These are phyloP conservation scores for Phytophthora melonis DNA, from an alignment of 352 stramenopile genomes.

Conservation along the genomic window DNA sequence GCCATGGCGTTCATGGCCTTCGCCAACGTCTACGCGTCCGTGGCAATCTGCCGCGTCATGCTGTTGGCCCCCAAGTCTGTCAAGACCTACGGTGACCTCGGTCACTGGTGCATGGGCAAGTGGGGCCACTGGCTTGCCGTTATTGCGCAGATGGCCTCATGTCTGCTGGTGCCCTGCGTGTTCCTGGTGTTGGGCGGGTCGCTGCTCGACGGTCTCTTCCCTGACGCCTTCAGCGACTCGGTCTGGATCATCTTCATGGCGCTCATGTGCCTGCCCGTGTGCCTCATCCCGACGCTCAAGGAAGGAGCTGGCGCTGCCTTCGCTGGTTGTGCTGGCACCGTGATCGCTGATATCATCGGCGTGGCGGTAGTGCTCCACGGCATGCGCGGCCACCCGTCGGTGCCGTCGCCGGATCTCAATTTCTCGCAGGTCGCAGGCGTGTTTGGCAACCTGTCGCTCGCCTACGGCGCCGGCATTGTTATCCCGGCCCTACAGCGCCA, in stretches of 20 bases:
- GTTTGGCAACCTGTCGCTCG: constrained; percentile 33
- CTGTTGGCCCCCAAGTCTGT: constrained; percentile 57
- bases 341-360: constrained; percentile 31
- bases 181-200: constrained; percentile 29
- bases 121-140: constrained; percentile 57
- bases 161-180: constrained; percentile 55
- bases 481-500: constrained; percentile 30
- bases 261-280: constrained; percentile 52
- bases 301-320: constrained; percentile 57
- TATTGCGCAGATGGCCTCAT: constrained; percentile 56
- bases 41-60: constrained; percentile 60
- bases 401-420: constrained; percentile 23
- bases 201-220: constrained; percentile 26
- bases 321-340: constrained; percentile 56
- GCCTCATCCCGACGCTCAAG: constrained; percentile 64
- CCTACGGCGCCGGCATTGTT: constrained; percentile 29
- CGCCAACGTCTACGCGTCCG: constrained; percentile 65
- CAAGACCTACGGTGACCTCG: constrained; percentile 61
- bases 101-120: constrained; percentile 60
- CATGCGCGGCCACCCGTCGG: constrained; percentile 33
- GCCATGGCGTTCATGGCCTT: constrained; percentile 53
- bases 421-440: constrained; percentile 29
- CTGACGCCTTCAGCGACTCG: constrained; percentile 36
- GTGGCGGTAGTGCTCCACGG: constrained; percentile 30
- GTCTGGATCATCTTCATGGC: constrained; percentile 73